Evolutionary conservation across 305 asterid genomes (phyloP), one percentile per base, ranked within the genome.

Genomic region (Nicotiana rustica): DNA sequence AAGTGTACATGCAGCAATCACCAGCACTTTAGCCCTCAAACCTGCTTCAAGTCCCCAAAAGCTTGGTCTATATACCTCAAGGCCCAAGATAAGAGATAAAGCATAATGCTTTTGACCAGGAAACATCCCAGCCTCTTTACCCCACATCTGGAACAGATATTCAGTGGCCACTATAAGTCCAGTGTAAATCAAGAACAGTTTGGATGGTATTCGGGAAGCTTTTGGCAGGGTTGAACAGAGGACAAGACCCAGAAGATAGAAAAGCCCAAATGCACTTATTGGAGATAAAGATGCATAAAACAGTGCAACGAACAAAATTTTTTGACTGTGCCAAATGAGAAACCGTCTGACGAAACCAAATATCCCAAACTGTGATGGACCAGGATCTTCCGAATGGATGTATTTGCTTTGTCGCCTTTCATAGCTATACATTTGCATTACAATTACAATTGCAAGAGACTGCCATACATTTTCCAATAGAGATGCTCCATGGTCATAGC

Each of bases 381-480:
- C 91, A 31, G 88, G 82, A 85, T 91, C 91, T 83, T 89, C 97
- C 70, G 92, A 88, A 84, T 85, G 87, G 86, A 87, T 80, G 84
- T 67, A 82, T 88, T 91, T 92, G 92, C 97, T 97, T 86, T 97
- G 97, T 85, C 99, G 92, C 90, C 99, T 94, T 88, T 97, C 99
- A 17, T 97, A 97, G 89, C 99, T 97, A 82, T 97, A 95, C 86
- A 97, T 98, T 90, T 97, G 99, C 99, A 97, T 97, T 84, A 97
- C 99, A 82, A 95, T 88, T 82, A 93, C 89, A 44, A 97, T 90
- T 81, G 99, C 99, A 64, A 97, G 89, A 85, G 99, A 95, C 87
- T 92, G 98, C 93, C 97, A 92, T 73, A 92, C 94, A 90, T 97
- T 93, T 84, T 88, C 88, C 86, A 95, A 85, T 83, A 97, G 80